These are phyloP conservation scores for Cyclocybe cylindracea DNA, from an alignment of 768 basidiomycete species.

Conservation along the genomic window DNA sequence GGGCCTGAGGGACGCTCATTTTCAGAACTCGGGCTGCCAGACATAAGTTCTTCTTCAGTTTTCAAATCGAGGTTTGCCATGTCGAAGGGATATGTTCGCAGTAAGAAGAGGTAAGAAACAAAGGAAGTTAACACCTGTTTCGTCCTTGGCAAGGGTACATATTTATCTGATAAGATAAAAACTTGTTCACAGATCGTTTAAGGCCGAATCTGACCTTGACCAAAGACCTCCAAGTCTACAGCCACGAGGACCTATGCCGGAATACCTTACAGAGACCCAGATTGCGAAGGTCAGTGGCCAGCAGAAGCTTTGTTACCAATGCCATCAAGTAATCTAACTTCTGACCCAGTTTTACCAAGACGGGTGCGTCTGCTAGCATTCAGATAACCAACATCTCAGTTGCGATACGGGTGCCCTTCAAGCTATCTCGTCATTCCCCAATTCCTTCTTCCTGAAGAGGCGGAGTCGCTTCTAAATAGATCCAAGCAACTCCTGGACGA, in stretches of 20 bases:
- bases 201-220: too few species aligned
- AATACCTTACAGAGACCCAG: slow-evolving; percentile 58
- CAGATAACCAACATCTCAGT: slow-evolving; percentile 4
- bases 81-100: too few species aligned
- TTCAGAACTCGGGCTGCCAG: too few species aligned
- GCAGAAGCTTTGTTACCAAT: neutral
- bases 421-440: slow-evolving; percentile 80
- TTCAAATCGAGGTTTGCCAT: too few species aligned
- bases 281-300: slow-evolving; percentile 49
- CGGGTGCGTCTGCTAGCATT: slow-evolving; percentile 23
- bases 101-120: too few species aligned
- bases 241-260: slow-evolving; percentile 25
- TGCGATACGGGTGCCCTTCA: neutral
- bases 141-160: too few species aligned
- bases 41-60: too few species aligned
- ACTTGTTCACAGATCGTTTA: too few species aligned
- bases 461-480: slow-evolving; percentile 62
- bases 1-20: too few species aligned
- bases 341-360: slow-evolving; percentile 28
- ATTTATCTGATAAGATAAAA: too few species aligned
- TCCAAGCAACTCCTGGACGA: slow-evolving; percentile 76
- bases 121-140: too few species aligned
- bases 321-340: neutral
- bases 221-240: too few species aligned
- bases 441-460: slow-evolving; percentile 67